Evolutionary conservation across 2,329 filamentous ascomycete genomes (phyloP).

Genomic region (Hymenoscyphus occultus): DNA sequence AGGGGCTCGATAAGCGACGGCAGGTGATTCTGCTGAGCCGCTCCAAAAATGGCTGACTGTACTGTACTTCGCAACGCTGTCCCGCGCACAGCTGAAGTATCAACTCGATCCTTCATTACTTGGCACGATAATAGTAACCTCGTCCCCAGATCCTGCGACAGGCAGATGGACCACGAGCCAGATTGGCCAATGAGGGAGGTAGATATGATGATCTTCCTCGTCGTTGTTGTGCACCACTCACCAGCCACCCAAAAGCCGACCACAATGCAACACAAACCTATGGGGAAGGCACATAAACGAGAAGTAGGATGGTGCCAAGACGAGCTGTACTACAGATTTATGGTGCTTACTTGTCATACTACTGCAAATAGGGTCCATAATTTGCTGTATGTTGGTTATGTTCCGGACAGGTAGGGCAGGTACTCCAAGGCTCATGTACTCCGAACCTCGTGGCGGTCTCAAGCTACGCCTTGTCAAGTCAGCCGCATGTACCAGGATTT

Average conservation of each 20-base stretch:
- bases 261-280: neutral
- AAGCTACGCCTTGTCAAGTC: neutral
- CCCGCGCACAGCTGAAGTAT: neutral
- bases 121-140: neutral
- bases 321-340: neutral
- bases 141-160: neutral
- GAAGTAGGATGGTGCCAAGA: neutral
- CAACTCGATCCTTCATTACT: conserved; percentile 1
- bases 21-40: neutral
- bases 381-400: neutral
- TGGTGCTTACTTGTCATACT: neutral
- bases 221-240: neutral
- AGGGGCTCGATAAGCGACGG: neutral
- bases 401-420: neutral
- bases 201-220: neutral
- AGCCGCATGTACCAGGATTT: neutral
- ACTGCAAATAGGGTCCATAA: neutral
- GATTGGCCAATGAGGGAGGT: neutral
- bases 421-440: neutral
- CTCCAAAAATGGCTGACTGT: neutral
- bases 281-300: neutral
- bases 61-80: neutral
- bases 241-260: neutral
- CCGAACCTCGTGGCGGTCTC: neutral
- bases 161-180: neutral